Evolutionary conservation across 176 grass and related monocot species (phyloP).

Genomic region (Hordeum marinum): DNA sequence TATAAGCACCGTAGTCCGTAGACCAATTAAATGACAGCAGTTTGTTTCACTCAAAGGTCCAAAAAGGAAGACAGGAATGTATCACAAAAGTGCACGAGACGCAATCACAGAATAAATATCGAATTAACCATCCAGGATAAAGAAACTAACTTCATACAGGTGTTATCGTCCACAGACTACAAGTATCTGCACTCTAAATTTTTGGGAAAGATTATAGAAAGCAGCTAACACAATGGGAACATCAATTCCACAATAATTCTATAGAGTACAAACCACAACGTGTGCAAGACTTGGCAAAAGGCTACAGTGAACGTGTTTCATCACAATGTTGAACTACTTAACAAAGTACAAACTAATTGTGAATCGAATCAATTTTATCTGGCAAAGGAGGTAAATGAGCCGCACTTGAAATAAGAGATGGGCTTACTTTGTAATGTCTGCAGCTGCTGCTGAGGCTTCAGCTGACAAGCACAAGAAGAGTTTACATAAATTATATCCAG

Average conservation of each 20-base stretch:
- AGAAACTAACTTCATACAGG: not conserved
- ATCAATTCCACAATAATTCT: not conserved
- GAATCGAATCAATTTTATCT: conserved; percentile 16
- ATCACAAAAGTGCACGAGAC: not conserved
- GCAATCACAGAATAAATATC: not conserved
- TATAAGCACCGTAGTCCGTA: not conserved
- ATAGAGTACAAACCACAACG: not conserved
- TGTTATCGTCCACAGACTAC: not conserved
- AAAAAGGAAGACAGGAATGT: not conserved
- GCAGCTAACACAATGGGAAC: not conserved
- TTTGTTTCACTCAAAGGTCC: not conserved
- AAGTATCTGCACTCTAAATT: not conserved
- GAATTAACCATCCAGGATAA: conserved; percentile 1
- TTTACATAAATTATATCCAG: conserved; percentile 30
- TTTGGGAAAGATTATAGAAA: not conserved
- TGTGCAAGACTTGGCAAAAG: conserved; percentile 1
- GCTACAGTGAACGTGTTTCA: not conserved
- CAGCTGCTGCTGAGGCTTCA: conserved; percentile 59
- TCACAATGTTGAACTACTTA: not conserved
- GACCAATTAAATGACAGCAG: not conserved
- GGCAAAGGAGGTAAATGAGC: conserved; percentile 20
- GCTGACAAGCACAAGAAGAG: conserved; percentile 29
- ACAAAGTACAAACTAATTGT: not conserved
- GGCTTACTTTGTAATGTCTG: conserved; percentile 90
- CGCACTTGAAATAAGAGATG: conserved; percentile 7